A percentile compares a stretch with the other conserved stretches of the same genome.
Evolutionary conservation across 73 alveolate species (phyloP).

Genomic region (Symbiodinium natans): DNA sequence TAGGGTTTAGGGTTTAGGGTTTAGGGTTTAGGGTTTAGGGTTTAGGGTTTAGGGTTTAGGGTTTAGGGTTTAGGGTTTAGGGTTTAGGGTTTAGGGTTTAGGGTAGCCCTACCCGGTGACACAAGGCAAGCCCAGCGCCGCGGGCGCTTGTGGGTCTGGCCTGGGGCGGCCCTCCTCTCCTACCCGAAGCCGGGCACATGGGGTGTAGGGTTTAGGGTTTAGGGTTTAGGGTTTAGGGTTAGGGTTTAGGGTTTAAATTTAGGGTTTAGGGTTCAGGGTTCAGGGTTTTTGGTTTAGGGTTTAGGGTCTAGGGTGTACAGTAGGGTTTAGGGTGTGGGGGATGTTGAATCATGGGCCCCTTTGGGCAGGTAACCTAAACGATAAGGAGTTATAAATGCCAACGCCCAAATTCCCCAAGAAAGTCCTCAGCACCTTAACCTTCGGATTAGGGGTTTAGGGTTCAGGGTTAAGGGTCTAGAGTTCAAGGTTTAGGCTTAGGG

Average conservation of each 20-base stretch:
- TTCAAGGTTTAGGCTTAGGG: too few relatives aligned
- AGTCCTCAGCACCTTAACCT: too few relatives aligned
- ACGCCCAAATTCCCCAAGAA: too few relatives aligned
- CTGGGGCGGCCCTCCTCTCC: not conserved
- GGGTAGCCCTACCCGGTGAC: not conserved
- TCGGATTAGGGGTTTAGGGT: too few relatives aligned
- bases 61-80: too few relatives aligned
- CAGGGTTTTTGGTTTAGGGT: too few relatives aligned
- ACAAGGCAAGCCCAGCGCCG: not conserved
- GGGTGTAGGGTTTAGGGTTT: not conserved
- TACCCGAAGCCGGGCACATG: not conserved
- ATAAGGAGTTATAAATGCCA: too few relatives aligned
- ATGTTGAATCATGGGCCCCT: too few relatives aligned
- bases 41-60: not conserved
- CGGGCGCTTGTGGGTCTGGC: not conserved
- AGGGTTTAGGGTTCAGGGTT: not conserved
- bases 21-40: not conserved
- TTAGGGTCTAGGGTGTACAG: not conserved
- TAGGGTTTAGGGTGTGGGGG: too few relatives aligned
- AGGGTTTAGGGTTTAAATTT: not conserved
- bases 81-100: too few relatives aligned
- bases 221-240: not conserved
- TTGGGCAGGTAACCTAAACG: too few relatives aligned
- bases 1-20: not conserved
- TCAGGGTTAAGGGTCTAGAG: too few relatives aligned